phyloP scores from a whole-genome alignment of 2,329 filamentous ascomycete genomes.

The Chrysoporthe deuterocubensis region DNA sequence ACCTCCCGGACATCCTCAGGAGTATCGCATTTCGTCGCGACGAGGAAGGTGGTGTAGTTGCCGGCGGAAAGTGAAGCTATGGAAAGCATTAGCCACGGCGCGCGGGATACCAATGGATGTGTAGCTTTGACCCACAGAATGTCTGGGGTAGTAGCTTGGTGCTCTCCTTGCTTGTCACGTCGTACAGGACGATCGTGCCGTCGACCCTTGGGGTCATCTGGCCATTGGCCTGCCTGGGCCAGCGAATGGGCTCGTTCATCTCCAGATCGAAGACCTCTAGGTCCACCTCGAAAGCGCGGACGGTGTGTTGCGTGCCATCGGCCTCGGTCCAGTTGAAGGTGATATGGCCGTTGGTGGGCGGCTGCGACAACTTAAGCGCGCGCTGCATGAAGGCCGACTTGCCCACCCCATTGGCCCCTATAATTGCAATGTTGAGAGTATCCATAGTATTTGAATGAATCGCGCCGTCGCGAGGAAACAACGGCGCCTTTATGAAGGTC shows the following conservation, averaged over 20 bases:
- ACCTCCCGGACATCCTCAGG: constrained; percentile 72
- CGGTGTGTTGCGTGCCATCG: constrained; percentile 60
- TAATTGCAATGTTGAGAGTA: constrained; percentile 66
- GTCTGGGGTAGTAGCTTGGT: constrained; percentile 75
- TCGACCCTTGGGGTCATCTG: constrained; percentile 76
- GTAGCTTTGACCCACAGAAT: constrained; percentile 67
- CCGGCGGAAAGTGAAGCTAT: constrained; percentile 75
- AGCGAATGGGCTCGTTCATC: constrained; percentile 62
- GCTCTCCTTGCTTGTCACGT: constrained; percentile 79
- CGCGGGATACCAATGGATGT: neutral
- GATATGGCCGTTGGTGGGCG: constrained; percentile 54
- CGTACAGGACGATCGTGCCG: constrained; percentile 84
- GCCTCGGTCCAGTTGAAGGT: constrained; percentile 62
- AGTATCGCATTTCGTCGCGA: constrained; percentile 89
- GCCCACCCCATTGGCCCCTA: constrained; percentile 68
- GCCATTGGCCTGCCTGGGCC: constrained; percentile 71
- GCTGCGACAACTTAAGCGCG: constrained; percentile 58
- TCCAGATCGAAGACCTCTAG: constrained; percentile 67
- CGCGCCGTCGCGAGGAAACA: constrained; percentile 2
- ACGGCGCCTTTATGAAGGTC: constrained; percentile 11
- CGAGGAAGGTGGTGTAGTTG: constrained; percentile 75
- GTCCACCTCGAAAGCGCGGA: constrained; percentile 68
- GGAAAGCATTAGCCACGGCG: constrained; percentile 17
- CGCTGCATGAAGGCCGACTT: constrained; percentile 72
- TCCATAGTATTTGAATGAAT: constrained; percentile 50